Percentiles rank a stretch among this genome's conserved stretches.
These are phyloP conservation scores for Mycotypha africana DNA, from an alignment of 371 early-diverging fungal genomes.

Conservation along the genomic window DNA sequence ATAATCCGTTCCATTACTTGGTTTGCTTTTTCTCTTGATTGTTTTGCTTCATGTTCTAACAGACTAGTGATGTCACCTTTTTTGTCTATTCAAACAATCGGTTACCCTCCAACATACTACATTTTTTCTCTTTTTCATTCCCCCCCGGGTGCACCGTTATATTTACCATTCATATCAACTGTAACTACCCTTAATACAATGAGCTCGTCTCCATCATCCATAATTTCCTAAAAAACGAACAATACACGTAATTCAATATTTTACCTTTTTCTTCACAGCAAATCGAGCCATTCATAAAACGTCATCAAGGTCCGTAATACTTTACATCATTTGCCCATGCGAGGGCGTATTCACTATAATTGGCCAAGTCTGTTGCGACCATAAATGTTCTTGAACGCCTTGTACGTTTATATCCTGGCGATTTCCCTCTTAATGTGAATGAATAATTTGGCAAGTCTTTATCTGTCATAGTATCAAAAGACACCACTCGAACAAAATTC, in stretches of 20 bases:
- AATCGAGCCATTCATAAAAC: no score
- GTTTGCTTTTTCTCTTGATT: constrained; percentile 44
- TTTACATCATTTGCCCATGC: constrained; percentile 51
- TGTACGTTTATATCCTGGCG: constrained; percentile 40
- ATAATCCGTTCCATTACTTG: constrained; percentile 48
- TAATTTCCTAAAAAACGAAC: constrained; percentile 28
- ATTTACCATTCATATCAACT: constrained; percentile 35
- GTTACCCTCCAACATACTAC: neutral
- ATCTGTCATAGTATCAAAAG: constrained; percentile 56
- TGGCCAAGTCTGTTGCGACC: constrained; percentile 55
- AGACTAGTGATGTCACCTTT: constrained; percentile 24
- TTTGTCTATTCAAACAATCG: constrained; percentile 26
- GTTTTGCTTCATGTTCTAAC: constrained; percentile 38
- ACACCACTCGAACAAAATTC: constrained; percentile 47
- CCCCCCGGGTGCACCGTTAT: neutral
- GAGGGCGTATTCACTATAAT: constrained; percentile 56
- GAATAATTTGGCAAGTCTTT: constrained; percentile 48
- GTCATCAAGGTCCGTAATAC: no score
- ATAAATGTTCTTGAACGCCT: constrained; percentile 50
- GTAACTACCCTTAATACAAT: constrained; percentile 46
- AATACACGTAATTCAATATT: neutral
- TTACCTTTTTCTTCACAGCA: no score
- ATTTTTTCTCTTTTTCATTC: neutral
- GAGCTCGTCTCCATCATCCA: constrained; percentile 60
- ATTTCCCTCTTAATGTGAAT: constrained; percentile 53